Conservation (phyloP, 768 basidiomycete species). For the Naematelia aurantialba region DNA sequence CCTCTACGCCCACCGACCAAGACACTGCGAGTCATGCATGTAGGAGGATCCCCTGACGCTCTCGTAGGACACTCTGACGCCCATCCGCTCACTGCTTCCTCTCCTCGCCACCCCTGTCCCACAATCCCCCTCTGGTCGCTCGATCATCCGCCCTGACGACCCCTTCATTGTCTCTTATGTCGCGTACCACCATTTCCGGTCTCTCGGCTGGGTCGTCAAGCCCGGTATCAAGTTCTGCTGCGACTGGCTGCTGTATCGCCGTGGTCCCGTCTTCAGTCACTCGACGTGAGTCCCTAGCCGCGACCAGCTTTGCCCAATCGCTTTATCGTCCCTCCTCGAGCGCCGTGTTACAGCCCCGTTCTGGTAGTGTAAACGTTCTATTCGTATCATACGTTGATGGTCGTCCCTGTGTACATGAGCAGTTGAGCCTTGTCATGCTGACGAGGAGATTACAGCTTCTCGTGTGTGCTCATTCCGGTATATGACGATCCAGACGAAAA, state of each 20-base stretch:
- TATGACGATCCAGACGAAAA: constrained; percentile 80
- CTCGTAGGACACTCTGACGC: constrained; percentile 23
- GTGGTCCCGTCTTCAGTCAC: constrained; percentile 90
- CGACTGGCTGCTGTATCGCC: constrained; percentile 89
- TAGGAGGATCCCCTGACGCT: background rate
- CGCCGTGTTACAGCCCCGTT: background rate
- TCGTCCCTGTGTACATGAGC: too few species aligned
- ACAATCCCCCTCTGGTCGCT: constrained; percentile 23
- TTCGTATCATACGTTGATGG: background rate
- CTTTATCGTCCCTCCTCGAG: too few species aligned
- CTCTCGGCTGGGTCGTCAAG: constrained; percentile 94
- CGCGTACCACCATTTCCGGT: constrained; percentile 89
- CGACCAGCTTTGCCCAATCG: background rate
- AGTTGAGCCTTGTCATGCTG: too few species aligned
- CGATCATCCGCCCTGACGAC: constrained; percentile 66
- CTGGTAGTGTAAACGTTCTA: background rate
- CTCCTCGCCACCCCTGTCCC: constrained; percentile 51
- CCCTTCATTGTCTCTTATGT: constrained; percentile 87
- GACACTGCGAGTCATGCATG: background rate
- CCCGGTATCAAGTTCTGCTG: constrained; percentile 95
- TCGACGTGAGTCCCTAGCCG: constrained; percentile 67
- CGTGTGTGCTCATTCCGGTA: constrained; percentile 80
- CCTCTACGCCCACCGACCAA: too few species aligned
- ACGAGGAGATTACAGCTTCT: constrained; percentile 62
- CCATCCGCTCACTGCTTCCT: constrained; percentile 23